phyloP scores from a whole-genome alignment of 2,329 filamentous ascomycete species.

The Aurifilum marmelostoma region DNA sequence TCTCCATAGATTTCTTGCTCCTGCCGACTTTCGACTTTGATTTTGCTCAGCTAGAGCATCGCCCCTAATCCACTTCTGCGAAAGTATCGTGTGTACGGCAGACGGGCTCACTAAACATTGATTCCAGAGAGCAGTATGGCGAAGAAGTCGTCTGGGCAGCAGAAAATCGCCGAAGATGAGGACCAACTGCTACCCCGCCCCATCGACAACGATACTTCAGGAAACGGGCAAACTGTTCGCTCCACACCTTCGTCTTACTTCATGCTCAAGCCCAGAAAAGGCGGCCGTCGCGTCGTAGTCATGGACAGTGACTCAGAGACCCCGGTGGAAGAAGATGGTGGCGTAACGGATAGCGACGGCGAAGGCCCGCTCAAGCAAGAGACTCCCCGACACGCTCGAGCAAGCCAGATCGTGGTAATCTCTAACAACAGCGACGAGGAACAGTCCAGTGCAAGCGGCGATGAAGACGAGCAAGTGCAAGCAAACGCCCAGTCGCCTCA shows the following conservation, averaged over 20 bases:
- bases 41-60: neutral
- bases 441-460: slow-evolving; percentile 22
- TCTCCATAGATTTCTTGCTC: neutral
- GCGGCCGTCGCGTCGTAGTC: slow-evolving; percentile 13
- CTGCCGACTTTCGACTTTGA: neutral
- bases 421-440: slow-evolving; percentile 20
- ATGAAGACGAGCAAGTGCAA: slow-evolving; percentile 19
- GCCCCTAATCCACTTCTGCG: neutral
- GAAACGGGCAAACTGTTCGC: neutral
- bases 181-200: slow-evolving; percentile 13
- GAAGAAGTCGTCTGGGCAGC: neutral
- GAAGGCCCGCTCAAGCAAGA: slow-evolving; percentile 25
- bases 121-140: slow-evolving; percentile 4
- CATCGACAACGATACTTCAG: neutral
- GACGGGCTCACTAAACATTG: neutral
- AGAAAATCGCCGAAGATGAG: slow-evolving; percentile 11
- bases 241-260: slow-evolving; percentile 21
- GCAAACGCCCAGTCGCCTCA: slow-evolving; percentile 25
- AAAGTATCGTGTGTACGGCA: neutral
- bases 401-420: neutral
- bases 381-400: slow-evolving; percentile 7
- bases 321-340: slow-evolving; percentile 22
- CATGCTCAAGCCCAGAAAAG: slow-evolving; percentile 16
- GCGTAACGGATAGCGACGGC: slow-evolving; percentile 22
- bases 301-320: slow-evolving; percentile 27